phyloP scores from a whole-genome alignment of 1,139 yeast species.

The Debaryomyces sp. region DNA sequence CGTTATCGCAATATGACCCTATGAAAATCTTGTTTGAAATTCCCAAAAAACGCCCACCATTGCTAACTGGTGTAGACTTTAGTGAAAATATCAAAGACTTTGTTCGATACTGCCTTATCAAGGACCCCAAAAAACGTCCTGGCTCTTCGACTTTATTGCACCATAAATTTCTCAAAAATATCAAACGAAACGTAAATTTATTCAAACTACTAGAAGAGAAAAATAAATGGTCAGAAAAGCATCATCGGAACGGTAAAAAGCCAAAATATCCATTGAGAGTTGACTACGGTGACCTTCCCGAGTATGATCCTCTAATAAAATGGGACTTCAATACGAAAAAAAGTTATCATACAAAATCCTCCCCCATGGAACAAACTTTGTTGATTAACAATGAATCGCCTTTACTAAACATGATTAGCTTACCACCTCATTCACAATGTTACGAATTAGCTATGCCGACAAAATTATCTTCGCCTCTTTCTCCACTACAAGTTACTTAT shows the following conservation, averaged over 20 bases:
- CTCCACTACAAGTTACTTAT: constrained; percentile 36
- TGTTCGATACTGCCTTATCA: constrained; percentile 58
- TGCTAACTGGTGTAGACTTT: constrained; percentile 45
- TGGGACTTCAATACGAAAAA: constrained; percentile 25
- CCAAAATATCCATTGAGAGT: constrained; percentile 11
- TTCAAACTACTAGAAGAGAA: constrained; percentile 23
- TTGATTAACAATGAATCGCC: constrained; percentile 7
- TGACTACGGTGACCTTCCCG: background rate
- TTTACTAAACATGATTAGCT: constrained; percentile 1
- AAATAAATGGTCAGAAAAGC: constrained; percentile 27
- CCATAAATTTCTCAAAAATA: constrained; percentile 44
- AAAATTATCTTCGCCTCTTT: constrained; percentile 3
- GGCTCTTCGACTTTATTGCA: constrained; percentile 46
- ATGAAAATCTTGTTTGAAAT: constrained; percentile 74
- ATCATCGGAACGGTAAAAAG: constrained; percentile 12
- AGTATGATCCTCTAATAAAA: constrained; percentile 12
- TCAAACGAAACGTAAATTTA: constrained; percentile 9
- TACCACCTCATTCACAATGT: background rate
- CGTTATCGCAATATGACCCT: constrained; percentile 69
- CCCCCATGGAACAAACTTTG: constrained; percentile 21
- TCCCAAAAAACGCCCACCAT: constrained; percentile 71
- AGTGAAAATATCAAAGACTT: constrained; percentile 61
- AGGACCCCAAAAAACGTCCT: constrained; percentile 59
- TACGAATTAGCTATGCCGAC: background rate
- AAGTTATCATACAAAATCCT: constrained; percentile 10